Conservation (phyloP, 2,329 filamentous ascomycete genomes). For the Aureobasidium lini region DNA sequence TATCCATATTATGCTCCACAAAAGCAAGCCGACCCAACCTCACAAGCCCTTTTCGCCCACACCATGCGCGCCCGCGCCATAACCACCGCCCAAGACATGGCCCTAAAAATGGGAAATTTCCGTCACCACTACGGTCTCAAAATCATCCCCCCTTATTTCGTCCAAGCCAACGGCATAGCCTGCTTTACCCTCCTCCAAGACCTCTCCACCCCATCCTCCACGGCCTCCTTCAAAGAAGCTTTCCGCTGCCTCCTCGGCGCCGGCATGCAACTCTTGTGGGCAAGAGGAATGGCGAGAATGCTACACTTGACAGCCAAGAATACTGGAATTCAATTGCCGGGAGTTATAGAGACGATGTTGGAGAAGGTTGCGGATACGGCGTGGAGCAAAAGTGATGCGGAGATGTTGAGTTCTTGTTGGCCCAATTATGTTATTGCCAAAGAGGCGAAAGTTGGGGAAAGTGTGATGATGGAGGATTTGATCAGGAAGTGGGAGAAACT, state of each 20-base stretch:
- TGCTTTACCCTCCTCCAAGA: slow-evolving; percentile 12
- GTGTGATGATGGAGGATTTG: not conserved
- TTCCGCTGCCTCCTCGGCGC: slow-evolving; percentile 14
- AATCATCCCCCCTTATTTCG: slow-evolving; percentile 5
- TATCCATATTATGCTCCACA: too few relatives aligned
- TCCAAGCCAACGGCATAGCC: slow-evolving; percentile 4
- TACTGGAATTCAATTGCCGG: not conserved
- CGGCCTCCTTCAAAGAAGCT: slow-evolving; percentile 11
- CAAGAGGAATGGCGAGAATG: slow-evolving; percentile 13
- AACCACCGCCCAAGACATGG: not conserved
- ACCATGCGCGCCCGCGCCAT: not conserved
- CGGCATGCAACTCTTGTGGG: slow-evolving; percentile 10
- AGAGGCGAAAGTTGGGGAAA: not conserved
- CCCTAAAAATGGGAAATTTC: slow-evolving; percentile 3
- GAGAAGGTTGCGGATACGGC: not conserved
- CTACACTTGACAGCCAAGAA: slow-evolving; percentile 2
- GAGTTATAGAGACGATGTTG: not conserved
- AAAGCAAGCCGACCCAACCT: too few relatives aligned
- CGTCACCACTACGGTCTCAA: slow-evolving; percentile 15
- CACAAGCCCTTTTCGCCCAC: not conserved
- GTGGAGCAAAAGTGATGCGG: not conserved
- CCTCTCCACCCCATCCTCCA: not conserved
- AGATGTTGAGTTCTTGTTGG: slow-evolving; percentile 1
- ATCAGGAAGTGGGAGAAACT: slow-evolving; percentile 9
- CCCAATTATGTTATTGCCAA: not conserved